Evolutionary conservation across 2,329 filamentous ascomycete species (phyloP).

Genomic region (Rhynchosporium agropyri): DNA sequence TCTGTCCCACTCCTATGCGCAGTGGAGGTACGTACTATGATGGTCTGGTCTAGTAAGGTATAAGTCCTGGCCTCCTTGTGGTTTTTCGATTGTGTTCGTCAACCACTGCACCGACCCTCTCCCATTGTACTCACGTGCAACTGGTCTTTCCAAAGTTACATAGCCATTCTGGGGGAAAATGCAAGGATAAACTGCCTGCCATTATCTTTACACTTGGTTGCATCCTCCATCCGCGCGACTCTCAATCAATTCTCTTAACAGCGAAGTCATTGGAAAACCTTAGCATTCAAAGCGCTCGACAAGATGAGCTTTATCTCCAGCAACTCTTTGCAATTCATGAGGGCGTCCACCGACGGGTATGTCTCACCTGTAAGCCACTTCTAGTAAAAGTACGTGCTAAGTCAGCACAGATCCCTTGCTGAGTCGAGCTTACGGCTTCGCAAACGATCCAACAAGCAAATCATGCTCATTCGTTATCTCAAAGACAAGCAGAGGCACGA

Average conservation of each 20-base stretch:
- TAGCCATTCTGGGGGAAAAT: not conserved
- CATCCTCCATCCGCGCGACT: slow-evolving; percentile 3
- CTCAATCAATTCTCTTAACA: not conserved
- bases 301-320: not conserved
- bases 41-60: not conserved
- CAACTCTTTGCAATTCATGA: not conserved
- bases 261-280: not conserved
- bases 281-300: not conserved
- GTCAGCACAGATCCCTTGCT: not conserved
- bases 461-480: slow-evolving; percentile 6
- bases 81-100: not conserved
- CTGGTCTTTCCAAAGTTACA: not conserved
- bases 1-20: not conserved
- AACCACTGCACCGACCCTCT: not conserved
- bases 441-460: not conserved
- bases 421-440: not conserved
- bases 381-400: not conserved
- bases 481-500: slow-evolving; percentile 3
- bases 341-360: not conserved
- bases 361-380: not conserved
- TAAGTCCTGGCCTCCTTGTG: not conserved
- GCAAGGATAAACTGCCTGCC: slow-evolving; percentile 2
- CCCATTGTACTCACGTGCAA: not conserved
- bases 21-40: not conserved
- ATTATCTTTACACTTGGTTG: slow-evolving; percentile 3